Base-by-base conservation (phyloP, 83 land plant species). In the Diphasiastrum complanatum region DNA sequence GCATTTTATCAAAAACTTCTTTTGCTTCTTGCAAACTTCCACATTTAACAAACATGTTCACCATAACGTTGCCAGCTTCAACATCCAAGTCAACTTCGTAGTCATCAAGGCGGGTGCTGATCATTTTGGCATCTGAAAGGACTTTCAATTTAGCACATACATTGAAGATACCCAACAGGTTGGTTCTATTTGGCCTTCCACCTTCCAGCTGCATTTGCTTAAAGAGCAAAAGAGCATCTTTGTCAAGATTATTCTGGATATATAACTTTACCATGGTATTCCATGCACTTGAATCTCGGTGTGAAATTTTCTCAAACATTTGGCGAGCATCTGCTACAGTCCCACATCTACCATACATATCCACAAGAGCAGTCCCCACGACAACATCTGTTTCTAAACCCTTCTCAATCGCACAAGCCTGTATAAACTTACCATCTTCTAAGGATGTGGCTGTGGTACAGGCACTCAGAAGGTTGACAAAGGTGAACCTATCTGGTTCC, bases 351-450 rank as follows among this genome's bases (percentile, higher is more conserved):
- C n/a, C n/a, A 45, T 78, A 73, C 40, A 61, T 26, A 1, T 50
- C 51, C 34, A 78, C 65, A 30, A 69, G 73, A 30, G 68, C 74
- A 60, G 68, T 78, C 11, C 54, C 48, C 27, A 69, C 40, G 64
- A 69, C 69, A 1, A 29, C 66, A 20, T 73, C 73, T 4, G 25
- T 32, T 33, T 36, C 0, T 14, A 5, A 11, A 29, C 73, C 71
- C 47, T 68, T 62, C 34, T 34, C 60, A 0, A 73, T 19, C 29
- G 61, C 73, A 40, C 36, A 66, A 1, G 77, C 68, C 43, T 78
- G 81, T 34, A 65, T 37, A 18, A 46, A 59, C 47, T 65, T 30
- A 6, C 59, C 46, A 28, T 27, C 19, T 16, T 28, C 23, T 1
- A 27, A 6, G 45, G 47, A 6, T 1, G 18, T 33, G 18, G 28